Evolutionary conservation across 257 asterid genomes (phyloP).

Genomic region (Gentiana straminea): DNA sequence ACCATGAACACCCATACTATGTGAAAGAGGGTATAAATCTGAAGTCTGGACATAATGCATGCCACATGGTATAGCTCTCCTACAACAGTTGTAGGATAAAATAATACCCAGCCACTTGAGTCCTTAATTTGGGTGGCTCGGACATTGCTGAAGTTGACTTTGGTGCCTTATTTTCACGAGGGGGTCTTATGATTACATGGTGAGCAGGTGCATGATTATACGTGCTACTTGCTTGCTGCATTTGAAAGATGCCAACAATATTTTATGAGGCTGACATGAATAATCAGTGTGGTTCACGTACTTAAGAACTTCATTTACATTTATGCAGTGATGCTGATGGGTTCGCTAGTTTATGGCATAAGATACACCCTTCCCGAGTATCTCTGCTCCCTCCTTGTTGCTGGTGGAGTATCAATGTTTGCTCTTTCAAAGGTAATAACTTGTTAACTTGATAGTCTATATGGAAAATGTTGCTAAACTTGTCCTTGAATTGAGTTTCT

Average conservation of each 20-base stretch:
- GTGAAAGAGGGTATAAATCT: too few species aligned
- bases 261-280: background rate
- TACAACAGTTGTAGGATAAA: too few species aligned
- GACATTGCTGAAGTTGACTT: too few species aligned
- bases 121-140: too few species aligned
- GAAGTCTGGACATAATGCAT: too few species aligned
- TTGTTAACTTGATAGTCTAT: background rate
- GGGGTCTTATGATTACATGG: background rate
- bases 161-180: too few species aligned
- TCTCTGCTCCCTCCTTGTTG: conserved; percentile 83
- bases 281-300: background rate
- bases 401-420: conserved; percentile 91
- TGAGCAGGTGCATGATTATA: background rate
- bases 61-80: too few species aligned
- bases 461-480: background rate
- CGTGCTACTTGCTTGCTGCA: background rate
- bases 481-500: conserved; percentile 1
- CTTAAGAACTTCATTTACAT: background rate
- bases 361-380: conserved; percentile 84
- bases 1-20: too few species aligned
- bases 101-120: too few species aligned
- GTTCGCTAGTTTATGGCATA: conserved; percentile 84
- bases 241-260: too few species aligned
- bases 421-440: conserved; percentile 77
- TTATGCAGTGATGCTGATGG: conserved; percentile 96